Evolutionary conservation across 2,329 filamentous ascomycete genomes (phyloP).

Genomic region (Albophoma yamanashiensis): DNA sequence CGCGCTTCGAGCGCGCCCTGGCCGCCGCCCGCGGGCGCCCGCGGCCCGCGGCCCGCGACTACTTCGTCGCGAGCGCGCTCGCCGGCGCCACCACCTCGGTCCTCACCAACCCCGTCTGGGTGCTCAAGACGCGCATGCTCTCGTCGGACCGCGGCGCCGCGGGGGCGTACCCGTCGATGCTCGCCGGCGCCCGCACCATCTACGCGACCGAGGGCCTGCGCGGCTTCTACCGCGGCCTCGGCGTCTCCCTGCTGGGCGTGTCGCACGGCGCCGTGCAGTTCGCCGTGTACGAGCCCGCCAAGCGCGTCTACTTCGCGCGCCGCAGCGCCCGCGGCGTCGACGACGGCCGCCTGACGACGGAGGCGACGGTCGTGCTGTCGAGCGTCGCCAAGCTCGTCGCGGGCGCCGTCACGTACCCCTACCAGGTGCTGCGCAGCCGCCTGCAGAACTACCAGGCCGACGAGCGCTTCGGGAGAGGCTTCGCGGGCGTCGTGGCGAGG

Average conservation of each 20-base stretch:
- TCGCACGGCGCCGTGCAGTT: constrained; percentile 93
- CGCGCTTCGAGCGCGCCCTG: constrained; percentile 38
- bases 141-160: constrained; percentile 63
- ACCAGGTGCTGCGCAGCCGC: constrained; percentile 81
- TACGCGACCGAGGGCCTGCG: constrained; percentile 58
- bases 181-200: constrained; percentile 57
- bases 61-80: constrained; percentile 66
- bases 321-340: constrained; percentile 10
- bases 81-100: constrained; percentile 66
- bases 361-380: constrained; percentile 72
- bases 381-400: constrained; percentile 78
- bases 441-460: constrained; percentile 84
- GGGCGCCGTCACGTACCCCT: constrained; percentile 85
- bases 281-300: constrained; percentile 74
- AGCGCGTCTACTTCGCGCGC: constrained; percentile 44
- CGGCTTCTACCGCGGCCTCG: constrained; percentile 82
- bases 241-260: constrained; percentile 76
- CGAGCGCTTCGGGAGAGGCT: constrained; percentile 58
- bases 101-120: constrained; percentile 93
- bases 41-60: constrained; percentile 49
- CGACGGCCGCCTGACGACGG: constrained; percentile 43
- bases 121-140: constrained; percentile 95
- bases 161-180: constrained; percentile 75
- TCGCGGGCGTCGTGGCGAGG: constrained; percentile 57
- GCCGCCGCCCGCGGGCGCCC: constrained; percentile 11